Evolutionary conservation across 1,139 yeast genomes (phyloP), one percentile per base, ranked within the genome.

Genomic region (Meyerozyma elateridarum): DNA sequence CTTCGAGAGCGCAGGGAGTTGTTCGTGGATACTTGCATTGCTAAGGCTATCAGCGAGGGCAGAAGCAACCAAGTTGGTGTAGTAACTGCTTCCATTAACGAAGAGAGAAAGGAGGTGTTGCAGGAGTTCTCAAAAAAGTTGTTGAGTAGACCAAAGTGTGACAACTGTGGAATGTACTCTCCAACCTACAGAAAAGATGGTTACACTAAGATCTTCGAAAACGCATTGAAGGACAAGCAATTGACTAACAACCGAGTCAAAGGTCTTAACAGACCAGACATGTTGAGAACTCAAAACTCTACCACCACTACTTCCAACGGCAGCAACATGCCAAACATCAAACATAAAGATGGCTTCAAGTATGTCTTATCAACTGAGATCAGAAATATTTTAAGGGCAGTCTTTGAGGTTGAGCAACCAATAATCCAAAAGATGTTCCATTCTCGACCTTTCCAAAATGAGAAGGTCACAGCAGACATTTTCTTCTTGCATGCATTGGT

Each of bases 161-260:
- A 85, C 52, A 88, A 88, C 59, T 93, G 99, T 73, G 85, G 88
- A 31, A 85, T 89, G 95, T 85, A 72, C 57, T 87, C 96, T 28
- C 97, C 98, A 35, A 70, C 81, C 27, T 91, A 81, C 69, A 78
- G 98, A 65, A 91, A 89, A 53, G 98, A 93, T 55, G 98, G 98
- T 1, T 84, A 79, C 52, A 76, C 91, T 38, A 93, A 93, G 64
- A 78, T 93, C 41, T 93, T 93, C 48, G 97, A 91, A 62, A 80
- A 80, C 43, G 79, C 94, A 5, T 70, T 93, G 48, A 73, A 73
- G 33, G 95, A 85, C 32, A 85, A 85, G 56, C 96, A 89, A 54
- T 51, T 74, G 43, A 68, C 83, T 37, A 81, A 82, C 59, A 91
- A 91, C 64, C 69, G 93, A 54, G 79, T 85, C 42, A 85, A 81